These are phyloP conservation scores for Pseudogymnoascus sp. DNA, from an alignment of 2,329 filamentous ascomycete species.

Conservation along the genomic window DNA sequence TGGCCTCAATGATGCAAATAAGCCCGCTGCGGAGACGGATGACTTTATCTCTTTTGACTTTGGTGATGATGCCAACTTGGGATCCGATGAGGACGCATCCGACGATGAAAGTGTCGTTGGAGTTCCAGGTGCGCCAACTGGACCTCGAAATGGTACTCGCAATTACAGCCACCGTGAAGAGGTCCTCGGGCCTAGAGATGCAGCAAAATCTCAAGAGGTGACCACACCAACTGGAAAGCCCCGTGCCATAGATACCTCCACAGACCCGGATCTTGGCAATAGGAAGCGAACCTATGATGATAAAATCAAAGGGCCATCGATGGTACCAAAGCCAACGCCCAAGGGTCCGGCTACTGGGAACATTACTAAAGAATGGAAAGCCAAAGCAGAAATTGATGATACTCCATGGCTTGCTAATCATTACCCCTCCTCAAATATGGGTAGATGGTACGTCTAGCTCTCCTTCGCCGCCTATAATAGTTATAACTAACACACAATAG, in stretches of 20 bases:
- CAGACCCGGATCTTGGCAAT: conserved; percentile 46
- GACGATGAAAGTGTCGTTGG: conserved; percentile 21
- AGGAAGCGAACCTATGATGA: conserved; percentile 71
- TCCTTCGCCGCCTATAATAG: not conserved
- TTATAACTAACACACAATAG: conserved; percentile 35
- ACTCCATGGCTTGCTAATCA: conserved; percentile 61
- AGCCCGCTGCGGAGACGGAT: conserved; percentile 51
- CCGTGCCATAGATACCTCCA: conserved; percentile 12
- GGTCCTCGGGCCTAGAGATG: conserved; percentile 3
- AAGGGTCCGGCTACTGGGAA: conserved; percentile 21
- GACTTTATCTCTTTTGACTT: conserved; percentile 89
- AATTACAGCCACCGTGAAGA: conserved; percentile 13
- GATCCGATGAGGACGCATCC: conserved; percentile 30
- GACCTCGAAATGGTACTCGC: conserved; percentile 15
- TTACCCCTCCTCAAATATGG: conserved; percentile 44
- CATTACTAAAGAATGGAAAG: conserved; percentile 38
- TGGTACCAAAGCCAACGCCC: conserved; percentile 17
- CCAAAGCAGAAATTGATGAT: conserved; percentile 28
- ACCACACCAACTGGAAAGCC: conserved; percentile 11
- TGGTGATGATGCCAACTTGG: conserved; percentile 45
- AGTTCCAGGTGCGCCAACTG: conserved; percentile 23
- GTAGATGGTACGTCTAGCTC: conserved; percentile 44
- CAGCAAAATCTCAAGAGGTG: conserved; percentile 10
- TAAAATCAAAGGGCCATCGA: conserved; percentile 39
- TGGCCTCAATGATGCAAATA: conserved; percentile 37